Evolutionary conservation across 805 yeast species (phyloP), one percentile per base, ranked within the genome.

Genomic region (Candida fluviatilis): DNA sequence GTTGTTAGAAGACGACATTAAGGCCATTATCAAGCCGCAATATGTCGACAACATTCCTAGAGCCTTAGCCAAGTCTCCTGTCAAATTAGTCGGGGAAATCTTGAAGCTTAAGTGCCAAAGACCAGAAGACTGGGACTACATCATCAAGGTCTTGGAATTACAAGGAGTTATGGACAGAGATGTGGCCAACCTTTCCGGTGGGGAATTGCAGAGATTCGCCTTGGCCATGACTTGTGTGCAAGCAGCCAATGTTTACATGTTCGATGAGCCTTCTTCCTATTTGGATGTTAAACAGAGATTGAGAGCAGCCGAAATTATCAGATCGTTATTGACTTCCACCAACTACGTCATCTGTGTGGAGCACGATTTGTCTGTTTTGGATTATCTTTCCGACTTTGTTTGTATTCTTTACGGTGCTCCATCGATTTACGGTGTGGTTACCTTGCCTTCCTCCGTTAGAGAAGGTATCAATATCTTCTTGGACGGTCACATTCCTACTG

Each of bases 381-480:
- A 93, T 73, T 93, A 93, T 64, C 75, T 93, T 52, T 91, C 98
- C 12, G 99, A 93, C 70, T 93, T 83, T 52, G 89, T 93, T 41
- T 93, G 99, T 78, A 93, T 93, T 54, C 69, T 93, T 41, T 93
- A 93, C 61, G 99, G 99, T 73, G 95, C 88, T 36, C 96, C 99
- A 37, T 91, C 98, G 5, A 96, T 93, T 31, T 93, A 93, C 61
- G 99, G 99, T 75, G 98, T 93, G 47, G 99, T 93, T 36, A 88
- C 97, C 17, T 73, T 93, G 62, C 99, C 99, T 38, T 69, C 95
- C 0, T 86, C 96, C 4, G 99, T 93, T 23, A 85, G 99, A 67
- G 99, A 93, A 76, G 99, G 99, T 71, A 93, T 93, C 63, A 93
- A 93, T 64, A 93, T 93, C 61, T 93, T 93, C 80, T 74, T 93